Percentiles rank a stretch among this genome's conserved stretches.
Conservation (phyloP, 2,329 filamentous ascomycete species). For the Cercospora sp. region DNA sequence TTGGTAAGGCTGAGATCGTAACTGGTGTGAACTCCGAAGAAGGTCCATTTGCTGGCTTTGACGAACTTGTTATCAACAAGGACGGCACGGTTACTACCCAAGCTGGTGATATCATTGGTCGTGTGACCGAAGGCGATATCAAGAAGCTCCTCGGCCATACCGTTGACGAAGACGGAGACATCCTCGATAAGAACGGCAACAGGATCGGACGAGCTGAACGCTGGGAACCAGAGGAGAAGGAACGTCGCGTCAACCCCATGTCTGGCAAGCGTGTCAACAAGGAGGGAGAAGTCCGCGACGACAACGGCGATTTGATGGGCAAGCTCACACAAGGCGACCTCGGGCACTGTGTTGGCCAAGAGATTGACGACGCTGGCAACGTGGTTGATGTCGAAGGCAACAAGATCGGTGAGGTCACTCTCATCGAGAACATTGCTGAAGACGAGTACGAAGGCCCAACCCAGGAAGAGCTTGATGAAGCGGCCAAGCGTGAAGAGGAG, state of each 20-base stretch:
- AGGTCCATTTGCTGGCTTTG: constrained; percentile 61
- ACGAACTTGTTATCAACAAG: constrained; percentile 57
- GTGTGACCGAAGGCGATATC: constrained; percentile 52
- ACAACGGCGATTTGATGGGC: constrained; percentile 53
- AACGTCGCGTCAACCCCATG: constrained; percentile 61
- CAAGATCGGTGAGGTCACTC: constrained; percentile 63
- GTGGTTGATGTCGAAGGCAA: constrained; percentile 59
- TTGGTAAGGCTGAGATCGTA: constrained; percentile 59
- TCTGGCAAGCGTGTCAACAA: constrained; percentile 55
- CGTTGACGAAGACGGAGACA: constrained; percentile 54
- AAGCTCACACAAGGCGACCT: constrained; percentile 54
- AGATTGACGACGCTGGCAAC: constrained; percentile 55
- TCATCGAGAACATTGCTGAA: constrained; percentile 59
- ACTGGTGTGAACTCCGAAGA: constrained; percentile 52
- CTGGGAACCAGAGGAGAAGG: constrained; percentile 56
- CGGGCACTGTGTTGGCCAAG: constrained; percentile 53
- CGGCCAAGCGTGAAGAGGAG: constrained; percentile 62
- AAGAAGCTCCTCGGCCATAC: constrained; percentile 54
- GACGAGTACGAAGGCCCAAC: constrained; percentile 56
- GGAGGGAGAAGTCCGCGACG: constrained; percentile 54
- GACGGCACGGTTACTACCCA: constrained; percentile 56
- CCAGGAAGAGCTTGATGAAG: constrained; percentile 54
- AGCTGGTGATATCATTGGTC: constrained; percentile 50
- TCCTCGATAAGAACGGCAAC: constrained; percentile 56
- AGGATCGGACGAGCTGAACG: constrained; percentile 54